Base-by-base conservation (phyloP, 2,329 filamentous ascomycete genomes). In the Sclerotinia minor region DNA sequence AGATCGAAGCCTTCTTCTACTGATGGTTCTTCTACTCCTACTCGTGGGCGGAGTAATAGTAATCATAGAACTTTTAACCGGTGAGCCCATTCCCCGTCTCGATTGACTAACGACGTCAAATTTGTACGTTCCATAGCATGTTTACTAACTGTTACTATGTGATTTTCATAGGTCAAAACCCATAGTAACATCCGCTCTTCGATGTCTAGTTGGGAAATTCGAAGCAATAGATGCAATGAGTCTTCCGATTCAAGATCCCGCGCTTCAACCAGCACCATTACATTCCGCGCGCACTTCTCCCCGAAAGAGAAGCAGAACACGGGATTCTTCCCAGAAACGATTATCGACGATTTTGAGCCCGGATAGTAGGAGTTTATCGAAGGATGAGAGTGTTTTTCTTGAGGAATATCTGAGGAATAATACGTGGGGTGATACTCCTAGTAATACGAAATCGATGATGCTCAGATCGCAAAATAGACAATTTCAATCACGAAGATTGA, bases 151-250 rank as follows among this genome's bases (percentile, higher is more conserved):
- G 11, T 9, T 15, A 32, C 24, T 64, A 58, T 4, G 15, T 29
- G 2, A 29, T 29, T 29, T 29, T 45, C 17, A 35, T 35, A 47
- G 49, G 19, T 41, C 60, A 35, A 50, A 61, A 58, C 54, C 59
- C 38, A 35, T 53, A 45, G 50, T 71, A 70, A 26, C 55, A 69
- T 64, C 71, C 68, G 13, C 63, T 72, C 26, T 68, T 70, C 29
- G 64, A 21, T 74, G 74, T 53, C 55, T 76, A 3, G 70, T 77
- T 53, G 72, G 69, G 19, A 75, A 70, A 50, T 77, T 77, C 59
- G 75, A 77, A 70, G 70, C 69, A 9, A 70, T 76, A 9, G 74
- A 76, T 68, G 68, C 72, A 3, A 11, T 73, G 4, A 73, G 72
- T 68, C 60, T 73, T 15, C 71, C 72, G 5, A 54, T 70, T 24